Evolutionary conservation across 129 eudicot species (phyloP).

Genomic region (Logfia minima): DNA sequence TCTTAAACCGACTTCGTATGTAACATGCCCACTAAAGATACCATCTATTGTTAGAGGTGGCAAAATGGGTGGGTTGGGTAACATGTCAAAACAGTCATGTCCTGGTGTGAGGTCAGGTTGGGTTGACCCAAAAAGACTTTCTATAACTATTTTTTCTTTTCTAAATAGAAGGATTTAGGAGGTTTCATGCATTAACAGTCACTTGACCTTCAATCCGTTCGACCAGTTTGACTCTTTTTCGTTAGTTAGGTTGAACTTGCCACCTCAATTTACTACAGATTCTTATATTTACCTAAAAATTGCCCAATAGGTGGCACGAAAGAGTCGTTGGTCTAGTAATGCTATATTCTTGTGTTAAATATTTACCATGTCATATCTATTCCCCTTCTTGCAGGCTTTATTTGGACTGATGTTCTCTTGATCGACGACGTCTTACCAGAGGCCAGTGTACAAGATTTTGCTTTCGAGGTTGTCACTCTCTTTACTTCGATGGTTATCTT

Average conservation of each 20-base stretch:
- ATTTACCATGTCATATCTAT: slow-evolving; percentile 13
- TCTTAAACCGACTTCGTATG: slow-evolving; percentile 63
- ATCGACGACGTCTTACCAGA: slow-evolving; percentile 89
- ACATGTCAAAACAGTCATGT: neutral
- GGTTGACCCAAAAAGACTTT: neutral
- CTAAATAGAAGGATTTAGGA: neutral
- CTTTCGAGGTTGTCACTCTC: slow-evolving; percentile 63
- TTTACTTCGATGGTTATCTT: slow-evolving; percentile 16
- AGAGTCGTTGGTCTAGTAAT: neutral
- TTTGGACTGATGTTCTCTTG: slow-evolving; percentile 88
- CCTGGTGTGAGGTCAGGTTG: neutral
- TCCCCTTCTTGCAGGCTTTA: slow-evolving; percentile 51
- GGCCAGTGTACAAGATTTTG: slow-evolving; percentile 67
- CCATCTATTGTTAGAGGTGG: slow-evolving; percentile 6
- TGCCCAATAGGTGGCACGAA: neutral
- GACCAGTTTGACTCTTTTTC: neutral
- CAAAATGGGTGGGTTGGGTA: slow-evolving; percentile 7
- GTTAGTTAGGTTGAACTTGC: neutral
- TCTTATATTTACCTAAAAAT: neutral
- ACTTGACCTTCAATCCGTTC: neutral
- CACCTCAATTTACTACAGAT: neutral
- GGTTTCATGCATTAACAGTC: neutral
- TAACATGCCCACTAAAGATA: slow-evolving; percentile 15
- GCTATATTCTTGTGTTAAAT: neutral
- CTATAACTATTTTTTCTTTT: neutral